These are phyloP conservation scores for Moricandia arvensis DNA, from an alignment of 345 rosid species.

Conservation along the genomic window DNA sequence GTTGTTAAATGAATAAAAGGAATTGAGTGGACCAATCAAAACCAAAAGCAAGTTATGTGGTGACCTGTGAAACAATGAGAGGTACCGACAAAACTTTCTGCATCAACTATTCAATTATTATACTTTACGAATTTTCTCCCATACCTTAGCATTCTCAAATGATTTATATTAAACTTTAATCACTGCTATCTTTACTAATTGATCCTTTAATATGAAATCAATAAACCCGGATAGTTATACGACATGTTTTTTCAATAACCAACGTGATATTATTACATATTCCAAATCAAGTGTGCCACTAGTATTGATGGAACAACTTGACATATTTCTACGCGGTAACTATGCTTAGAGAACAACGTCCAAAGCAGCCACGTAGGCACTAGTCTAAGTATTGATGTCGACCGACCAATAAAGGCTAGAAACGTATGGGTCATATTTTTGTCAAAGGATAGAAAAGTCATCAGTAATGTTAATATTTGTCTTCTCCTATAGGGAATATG, in stretches of 20 bases:
- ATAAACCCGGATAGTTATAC: not conserved
- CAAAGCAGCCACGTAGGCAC: no score
- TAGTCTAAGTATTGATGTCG: no score
- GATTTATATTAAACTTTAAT: slow-evolving; percentile 1
- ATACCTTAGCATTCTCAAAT: not conserved
- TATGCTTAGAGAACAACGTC: not conserved
- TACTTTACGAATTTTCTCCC: not conserved
- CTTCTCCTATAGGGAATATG: not conserved
- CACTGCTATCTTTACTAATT: not conserved
- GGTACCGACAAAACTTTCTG: slow-evolving; percentile 23
- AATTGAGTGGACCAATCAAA: slow-evolving; percentile 8
- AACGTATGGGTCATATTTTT: not conserved
- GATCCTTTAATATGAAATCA: not conserved
- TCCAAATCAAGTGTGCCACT: not conserved
- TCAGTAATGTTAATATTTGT: not conserved
- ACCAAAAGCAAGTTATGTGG: not conserved
- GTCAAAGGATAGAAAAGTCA: not conserved
- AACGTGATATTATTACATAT: not conserved
- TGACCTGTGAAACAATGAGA: slow-evolving; percentile 6
- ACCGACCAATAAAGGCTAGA: not conserved
- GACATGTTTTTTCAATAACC: not conserved
- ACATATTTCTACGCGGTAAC: not conserved
- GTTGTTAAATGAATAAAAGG: not conserved
- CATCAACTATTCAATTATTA: slow-evolving; percentile 10
- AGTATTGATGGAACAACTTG: not conserved